Percentiles rank a stretch among this genome's conserved stretches.
phyloP scores from a whole-genome alignment of 78 protist species.

The Polysphondylium violaceum region DNA sequence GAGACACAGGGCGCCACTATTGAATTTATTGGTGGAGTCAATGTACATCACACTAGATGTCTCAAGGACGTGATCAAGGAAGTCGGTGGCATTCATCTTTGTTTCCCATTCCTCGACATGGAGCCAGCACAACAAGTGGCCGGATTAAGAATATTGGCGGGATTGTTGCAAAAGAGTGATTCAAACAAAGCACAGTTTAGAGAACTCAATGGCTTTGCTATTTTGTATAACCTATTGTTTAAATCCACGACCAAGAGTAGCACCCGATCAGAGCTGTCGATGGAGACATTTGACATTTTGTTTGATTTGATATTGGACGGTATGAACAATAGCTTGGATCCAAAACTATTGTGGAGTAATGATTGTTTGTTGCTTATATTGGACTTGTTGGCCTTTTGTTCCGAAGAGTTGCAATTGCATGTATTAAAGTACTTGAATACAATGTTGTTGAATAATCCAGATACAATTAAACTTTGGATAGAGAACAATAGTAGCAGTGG shows the following conservation, averaged over 20 bases:
- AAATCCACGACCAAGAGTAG: neutral
- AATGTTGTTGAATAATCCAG: constrained; percentile 40
- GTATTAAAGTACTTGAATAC: constrained; percentile 64
- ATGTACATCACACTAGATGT: constrained; percentile 79
- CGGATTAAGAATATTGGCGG: constrained; percentile 64
- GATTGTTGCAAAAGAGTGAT: constrained; percentile 69
- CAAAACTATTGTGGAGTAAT: constrained; percentile 61
- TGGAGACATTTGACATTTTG: constrained; percentile 72
- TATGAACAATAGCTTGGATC: constrained; percentile 45
- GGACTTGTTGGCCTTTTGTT: constrained; percentile 34
- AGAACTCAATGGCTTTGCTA: constrained; percentile 73
- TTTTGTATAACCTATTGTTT: constrained; percentile 54
- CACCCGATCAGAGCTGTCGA: constrained; percentile 35
- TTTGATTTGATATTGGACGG: constrained; percentile 67
- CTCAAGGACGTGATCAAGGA: constrained; percentile 75
- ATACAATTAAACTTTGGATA: constrained; percentile 63
- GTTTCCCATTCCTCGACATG: constrained; percentile 75
- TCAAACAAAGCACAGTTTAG: constrained; percentile 70
- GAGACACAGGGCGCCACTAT: constrained; percentile 72
- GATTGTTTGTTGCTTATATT: constrained; percentile 46
- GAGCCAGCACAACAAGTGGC: constrained; percentile 82
- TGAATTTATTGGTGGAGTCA: constrained; percentile 70
- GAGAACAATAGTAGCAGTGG: neutral
- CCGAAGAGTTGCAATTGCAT: constrained; percentile 63
- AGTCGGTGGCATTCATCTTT: constrained; percentile 78